Evolutionary conservation across 352 stramenopile species (phyloP), one percentile per base, ranked within the genome.

Genomic region (Pelagophyceae sp.): DNA sequence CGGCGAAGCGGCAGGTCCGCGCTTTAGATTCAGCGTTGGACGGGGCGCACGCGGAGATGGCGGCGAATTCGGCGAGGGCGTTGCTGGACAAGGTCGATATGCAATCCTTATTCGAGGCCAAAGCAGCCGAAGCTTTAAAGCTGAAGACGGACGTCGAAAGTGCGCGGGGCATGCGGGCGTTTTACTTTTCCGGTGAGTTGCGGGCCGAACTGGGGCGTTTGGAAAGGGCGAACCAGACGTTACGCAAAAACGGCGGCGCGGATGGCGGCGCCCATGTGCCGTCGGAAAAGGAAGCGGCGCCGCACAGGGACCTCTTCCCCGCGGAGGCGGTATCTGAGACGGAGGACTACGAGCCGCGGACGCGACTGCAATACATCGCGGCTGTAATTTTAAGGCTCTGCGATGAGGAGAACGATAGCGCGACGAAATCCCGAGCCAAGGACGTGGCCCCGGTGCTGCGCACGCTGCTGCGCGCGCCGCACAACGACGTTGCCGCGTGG

Each of bases 1-100:
- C 67, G 2, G 67, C 67, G 35, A 27, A 33, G 35, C 67, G 67
- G 0, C 67, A 74, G 67, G 67, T 74, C 67, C 17, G 31, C 35
- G 67, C 67, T 5, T 19, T 74, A 11, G 67, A 74, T 37, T 1
- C 6, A 3, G 67, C 67, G 15, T 27, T 74, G 15, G 33, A 50
- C 17, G 67, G 15, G 23, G 1, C 20, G 35, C 1, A 54, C 2
- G 67, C 67, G 2, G 17, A 37, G 17, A 20, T 2, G 35, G 67
- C 67, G 15, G 27, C 58, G n/a, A n/a, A n/a, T n/a, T n/a, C n/a
- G n/a, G n/a, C n/a, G n/a, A n/a, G n/a, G n/a, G n/a, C n/a, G n/a
- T n/a, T n/a, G n/a, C n/a, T n/a, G n/a, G n/a, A n/a, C n/a, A n/a
- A n/a, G n/a, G n/a, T n/a, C n/a, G n/a, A n/a, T n/a, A n/a, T n/a